These are phyloP conservation scores for Wickerhamiella pararugosa DNA, from an alignment of 1,139 yeast genomes.

Conservation along the genomic window DNA sequence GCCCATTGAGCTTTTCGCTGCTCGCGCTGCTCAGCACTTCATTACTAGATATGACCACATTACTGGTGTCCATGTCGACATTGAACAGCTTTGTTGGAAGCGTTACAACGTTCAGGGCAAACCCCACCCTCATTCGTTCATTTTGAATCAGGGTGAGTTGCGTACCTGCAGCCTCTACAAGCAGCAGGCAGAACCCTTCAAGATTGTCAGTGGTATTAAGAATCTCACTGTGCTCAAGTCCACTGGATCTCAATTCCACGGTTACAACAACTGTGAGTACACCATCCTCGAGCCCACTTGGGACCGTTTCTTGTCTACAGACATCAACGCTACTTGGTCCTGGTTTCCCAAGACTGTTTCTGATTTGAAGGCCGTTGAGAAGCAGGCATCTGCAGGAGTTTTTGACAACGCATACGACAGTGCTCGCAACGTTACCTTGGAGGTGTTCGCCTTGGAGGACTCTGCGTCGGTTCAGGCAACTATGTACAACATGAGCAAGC, in stretches of 20 bases:
- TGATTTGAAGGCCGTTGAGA: conserved; percentile 36
- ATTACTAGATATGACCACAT: conserved; percentile 61
- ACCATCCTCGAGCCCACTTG: conserved; percentile 70
- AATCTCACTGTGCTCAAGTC: conserved; percentile 80
- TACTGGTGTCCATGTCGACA: conserved; percentile 48
- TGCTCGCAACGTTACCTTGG: conserved; percentile 58
- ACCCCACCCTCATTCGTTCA: conserved; percentile 68
- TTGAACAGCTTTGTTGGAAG: conserved; percentile 65
- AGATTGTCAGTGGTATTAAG: conserved; percentile 54
- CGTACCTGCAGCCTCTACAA: conserved; percentile 40
- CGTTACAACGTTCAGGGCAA: conserved; percentile 61
- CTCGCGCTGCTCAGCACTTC: conserved; percentile 70
- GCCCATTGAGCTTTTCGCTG: conserved; percentile 86
- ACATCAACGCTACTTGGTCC: conserved; percentile 62
- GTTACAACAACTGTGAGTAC: conserved; percentile 72
- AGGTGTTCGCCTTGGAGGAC: conserved; percentile 67
- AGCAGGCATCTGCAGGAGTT: conserved; percentile 42
- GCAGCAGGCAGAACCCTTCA: conserved; percentile 34
- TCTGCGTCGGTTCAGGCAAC: conserved; percentile 91
- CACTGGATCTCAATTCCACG: conserved; percentile 90
- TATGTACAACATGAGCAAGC: conserved; percentile 79
- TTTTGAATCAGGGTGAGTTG: conserved; percentile 71
- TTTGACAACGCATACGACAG: conserved; percentile 46
- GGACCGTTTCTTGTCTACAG: conserved; percentile 80
- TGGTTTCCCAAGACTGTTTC: conserved; percentile 41